phyloP scores from a whole-genome alignment of 805 yeast species.

The Jamesozyma hellenica region DNA sequence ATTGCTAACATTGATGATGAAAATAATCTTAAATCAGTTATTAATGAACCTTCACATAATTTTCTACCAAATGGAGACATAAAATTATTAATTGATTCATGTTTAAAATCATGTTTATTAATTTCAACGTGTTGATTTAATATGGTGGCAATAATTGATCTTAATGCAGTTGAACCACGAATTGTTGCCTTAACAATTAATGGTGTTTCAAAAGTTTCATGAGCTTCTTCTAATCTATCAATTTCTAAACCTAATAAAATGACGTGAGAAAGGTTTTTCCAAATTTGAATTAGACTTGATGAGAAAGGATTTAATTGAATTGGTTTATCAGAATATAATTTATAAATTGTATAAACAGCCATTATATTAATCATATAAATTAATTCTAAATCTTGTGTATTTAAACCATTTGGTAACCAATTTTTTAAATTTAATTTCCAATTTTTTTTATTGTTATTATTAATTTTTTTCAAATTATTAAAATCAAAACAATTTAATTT shows the following conservation, averaged over 20 bases:
- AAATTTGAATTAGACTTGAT: constrained; percentile 44
- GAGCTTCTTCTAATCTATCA: constrained; percentile 41
- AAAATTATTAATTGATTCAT: constrained; percentile 49
- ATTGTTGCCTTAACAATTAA: constrained; percentile 39
- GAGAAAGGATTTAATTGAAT: constrained; percentile 49
- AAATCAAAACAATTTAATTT: constrained; percentile 23
- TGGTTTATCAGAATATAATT: constrained; percentile 31
- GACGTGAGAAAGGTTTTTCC: constrained; percentile 58
- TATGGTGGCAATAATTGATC: constrained; percentile 52
- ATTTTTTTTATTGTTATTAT: constrained; percentile 7
- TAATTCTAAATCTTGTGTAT: constrained; percentile 35
- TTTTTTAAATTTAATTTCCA: constrained; percentile 29
- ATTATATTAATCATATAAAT: constrained; percentile 38
- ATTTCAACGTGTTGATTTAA: constrained; percentile 39
- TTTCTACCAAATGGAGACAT: constrained; percentile 60
- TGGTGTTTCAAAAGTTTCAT: constrained; percentile 34
- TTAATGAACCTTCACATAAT: constrained; percentile 48
- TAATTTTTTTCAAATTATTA: constrained; percentile 12
- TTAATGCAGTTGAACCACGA: constrained; percentile 53
- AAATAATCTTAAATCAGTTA: constrained; percentile 47
- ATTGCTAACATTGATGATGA: constrained; percentile 45
- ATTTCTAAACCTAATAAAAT: constrained; percentile 52
- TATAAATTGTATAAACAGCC: constrained; percentile 36
- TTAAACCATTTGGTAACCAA: constrained; percentile 29
- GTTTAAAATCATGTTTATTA: constrained; percentile 45